Conservation (phyloP, 2,329 filamentous ascomycete species). For the Dendrostoma leiphaemia region DNA sequence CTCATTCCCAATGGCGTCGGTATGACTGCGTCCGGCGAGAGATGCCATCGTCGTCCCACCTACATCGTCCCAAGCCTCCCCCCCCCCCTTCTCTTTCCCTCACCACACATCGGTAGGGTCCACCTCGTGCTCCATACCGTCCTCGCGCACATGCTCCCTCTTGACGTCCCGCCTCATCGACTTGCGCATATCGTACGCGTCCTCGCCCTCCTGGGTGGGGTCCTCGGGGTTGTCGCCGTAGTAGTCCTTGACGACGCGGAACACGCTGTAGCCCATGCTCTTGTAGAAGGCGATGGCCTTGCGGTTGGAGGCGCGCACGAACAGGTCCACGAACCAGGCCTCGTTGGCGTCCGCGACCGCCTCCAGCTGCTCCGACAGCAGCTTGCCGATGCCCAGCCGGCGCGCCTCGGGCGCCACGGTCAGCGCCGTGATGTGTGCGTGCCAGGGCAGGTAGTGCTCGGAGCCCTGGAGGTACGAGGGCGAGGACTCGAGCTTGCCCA, state of each 20-base stretch:
- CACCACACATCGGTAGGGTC: constrained; percentile 84
- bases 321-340: constrained; percentile 94
- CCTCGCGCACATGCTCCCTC: constrained; percentile 71
- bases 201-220: constrained; percentile 65
- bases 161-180: constrained; percentile 78
- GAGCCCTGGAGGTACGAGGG: constrained; percentile 72
- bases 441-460: constrained; percentile 96
- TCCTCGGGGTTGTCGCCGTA: constrained; percentile 81
- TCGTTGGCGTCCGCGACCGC: constrained; percentile 76
- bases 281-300: constrained; percentile 87
- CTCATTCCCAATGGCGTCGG: neutral
- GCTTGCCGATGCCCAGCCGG: constrained; percentile 81
- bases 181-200: constrained; percentile 97
- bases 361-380: constrained; percentile 79
- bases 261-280: constrained; percentile 89
- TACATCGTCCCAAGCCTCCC: neutral
- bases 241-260: constrained; percentile 83
- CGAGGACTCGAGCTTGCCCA: constrained; percentile 93
- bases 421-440: constrained; percentile 94
- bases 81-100: constrained; percentile 18
- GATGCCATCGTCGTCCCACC: neutral
- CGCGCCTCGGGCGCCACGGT: constrained; percentile 87
- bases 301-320: constrained; percentile 84
- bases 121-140: constrained; percentile 78
- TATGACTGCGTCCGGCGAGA: neutral